Conservation (phyloP, 306 rosid genomes). For the Calophaca sinica region DNA sequence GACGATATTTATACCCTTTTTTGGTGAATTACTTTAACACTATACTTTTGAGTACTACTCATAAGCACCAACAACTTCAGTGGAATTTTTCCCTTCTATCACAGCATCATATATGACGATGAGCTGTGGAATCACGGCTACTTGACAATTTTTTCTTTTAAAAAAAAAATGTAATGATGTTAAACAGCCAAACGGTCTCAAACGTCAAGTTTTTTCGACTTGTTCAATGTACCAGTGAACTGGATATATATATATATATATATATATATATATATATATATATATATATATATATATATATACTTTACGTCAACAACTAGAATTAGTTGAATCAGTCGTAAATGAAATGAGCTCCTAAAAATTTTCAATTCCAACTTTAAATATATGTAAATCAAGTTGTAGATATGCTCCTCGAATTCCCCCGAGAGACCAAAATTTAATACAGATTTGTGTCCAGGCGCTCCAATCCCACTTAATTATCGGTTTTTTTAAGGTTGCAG, state of each 20-base stretch:
- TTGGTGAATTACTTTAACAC: too few species aligned
- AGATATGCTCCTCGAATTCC: not conserved
- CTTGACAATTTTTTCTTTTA: constrained; percentile 24
- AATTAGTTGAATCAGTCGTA: constrained; percentile 46
- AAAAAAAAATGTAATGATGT: constrained; percentile 36
- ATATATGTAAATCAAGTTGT: constrained; percentile 25
- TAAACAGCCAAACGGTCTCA: constrained; percentile 15
- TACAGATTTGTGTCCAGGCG: not conserved
- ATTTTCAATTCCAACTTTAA: constrained; percentile 35
- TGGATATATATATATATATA: not conserved
- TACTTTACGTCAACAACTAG: constrained; percentile 49
- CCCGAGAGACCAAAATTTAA: constrained; percentile 22
- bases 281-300: not conserved
- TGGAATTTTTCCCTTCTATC: too few species aligned
- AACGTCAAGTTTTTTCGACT: constrained; percentile 16
- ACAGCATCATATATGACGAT: constrained; percentile 31
- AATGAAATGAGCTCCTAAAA: constrained; percentile 19
- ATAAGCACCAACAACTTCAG: too few species aligned
- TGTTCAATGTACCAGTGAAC: constrained; percentile 52
- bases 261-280: too few species aligned
- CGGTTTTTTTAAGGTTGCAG: too few species aligned
- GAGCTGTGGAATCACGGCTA: constrained; percentile 33
- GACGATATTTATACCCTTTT: too few species aligned
- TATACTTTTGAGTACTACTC: too few species aligned
- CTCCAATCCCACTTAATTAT: not conserved